Conservation (phyloP, 202 grass and related monocot genomes). For the Sporobolus alterniflorus region DNA sequence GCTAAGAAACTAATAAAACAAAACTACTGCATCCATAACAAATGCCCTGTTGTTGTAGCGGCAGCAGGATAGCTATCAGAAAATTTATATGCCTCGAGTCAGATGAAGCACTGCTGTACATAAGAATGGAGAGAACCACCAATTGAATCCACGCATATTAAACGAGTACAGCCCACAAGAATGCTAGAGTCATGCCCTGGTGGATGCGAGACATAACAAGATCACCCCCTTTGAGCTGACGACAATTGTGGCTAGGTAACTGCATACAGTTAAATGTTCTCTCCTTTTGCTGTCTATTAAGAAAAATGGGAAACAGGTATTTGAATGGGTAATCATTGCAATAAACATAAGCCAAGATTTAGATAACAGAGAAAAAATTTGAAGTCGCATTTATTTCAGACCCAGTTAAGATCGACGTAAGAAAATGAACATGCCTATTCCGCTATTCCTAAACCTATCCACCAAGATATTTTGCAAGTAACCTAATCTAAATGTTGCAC, state of each 20-base stretch:
- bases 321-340: slow-evolving; percentile 4
- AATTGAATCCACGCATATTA: slow-evolving; percentile 12
- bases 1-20: slow-evolving; percentile 17
- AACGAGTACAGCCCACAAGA: neutral
- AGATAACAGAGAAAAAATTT: neutral
- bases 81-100: slow-evolving; percentile 22
- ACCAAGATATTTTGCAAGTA: neutral
- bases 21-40: slow-evolving; percentile 22
- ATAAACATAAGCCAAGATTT: neutral
- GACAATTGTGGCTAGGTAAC: slow-evolving; percentile 22
- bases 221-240: slow-evolving; percentile 63
- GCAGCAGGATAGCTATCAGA: neutral
- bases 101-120: slow-evolving; percentile 49
- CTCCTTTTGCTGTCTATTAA: slow-evolving; percentile 32
- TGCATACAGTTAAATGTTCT: slow-evolving; percentile 38
- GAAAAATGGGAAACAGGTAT: neutral
- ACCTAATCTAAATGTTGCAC: neutral
- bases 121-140: slow-evolving; percentile 23
- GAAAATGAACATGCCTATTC: neutral
- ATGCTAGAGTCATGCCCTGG: slow-evolving; percentile 56
- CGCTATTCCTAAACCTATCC: neutral
- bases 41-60: neutral
- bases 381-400: neutral
- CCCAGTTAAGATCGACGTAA: neutral
- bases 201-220: slow-evolving; percentile 43